Conservation (phyloP, 352 stramenopile genomes). For the Pythium vanterpoolii region DNA sequence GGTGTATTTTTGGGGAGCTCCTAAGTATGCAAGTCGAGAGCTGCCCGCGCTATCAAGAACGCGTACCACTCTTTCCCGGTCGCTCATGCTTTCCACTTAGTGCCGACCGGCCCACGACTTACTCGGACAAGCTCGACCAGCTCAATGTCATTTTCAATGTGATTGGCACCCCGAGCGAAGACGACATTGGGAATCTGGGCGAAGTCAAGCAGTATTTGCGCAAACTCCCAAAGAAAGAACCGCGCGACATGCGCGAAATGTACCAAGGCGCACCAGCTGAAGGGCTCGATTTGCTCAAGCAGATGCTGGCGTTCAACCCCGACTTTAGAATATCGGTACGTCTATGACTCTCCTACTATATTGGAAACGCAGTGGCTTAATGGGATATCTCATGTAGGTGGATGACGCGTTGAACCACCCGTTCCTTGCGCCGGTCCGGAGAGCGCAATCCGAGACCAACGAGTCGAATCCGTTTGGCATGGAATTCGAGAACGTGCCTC, state of each 20-base stretch:
- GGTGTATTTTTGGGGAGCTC: slow-evolving; percentile 92
- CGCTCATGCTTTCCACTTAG: slow-evolving; percentile 86
- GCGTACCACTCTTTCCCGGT: slow-evolving; percentile 78
- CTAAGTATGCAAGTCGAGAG: slow-evolving; percentile 88
- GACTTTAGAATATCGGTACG: slow-evolving; percentile 81
- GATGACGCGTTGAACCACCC: slow-evolving; percentile 80
- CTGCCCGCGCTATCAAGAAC: slow-evolving; percentile 82
- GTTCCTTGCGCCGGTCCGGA: slow-evolving; percentile 79
- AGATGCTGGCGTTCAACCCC: slow-evolving; percentile 78
- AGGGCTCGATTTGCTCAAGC: slow-evolving; percentile 81
- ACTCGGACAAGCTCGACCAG: slow-evolving; percentile 89
- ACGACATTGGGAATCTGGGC: slow-evolving; percentile 81
- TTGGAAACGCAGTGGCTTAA: background rate
- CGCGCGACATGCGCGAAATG: slow-evolving; percentile 77
- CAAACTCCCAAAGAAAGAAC: slow-evolving; percentile 82
- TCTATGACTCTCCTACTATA: background rate
- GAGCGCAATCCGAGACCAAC: slow-evolving; percentile 64
- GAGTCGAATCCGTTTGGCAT: slow-evolving; percentile 82
- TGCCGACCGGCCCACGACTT: slow-evolving; percentile 75
- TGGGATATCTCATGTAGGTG: slow-evolving; percentile 35
- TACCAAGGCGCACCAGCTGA: slow-evolving; percentile 78
- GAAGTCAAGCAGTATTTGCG: slow-evolving; percentile 87
- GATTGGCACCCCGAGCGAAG: slow-evolving; percentile 90
- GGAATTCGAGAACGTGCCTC: slow-evolving; percentile 85
- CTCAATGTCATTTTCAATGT: slow-evolving; percentile 96